Percentiles rank a stretch among this genome's conserved stretches.
Conservation (phyloP, 2,329 filamentous ascomycete species). For the Microdochium bolleyi region DNA sequence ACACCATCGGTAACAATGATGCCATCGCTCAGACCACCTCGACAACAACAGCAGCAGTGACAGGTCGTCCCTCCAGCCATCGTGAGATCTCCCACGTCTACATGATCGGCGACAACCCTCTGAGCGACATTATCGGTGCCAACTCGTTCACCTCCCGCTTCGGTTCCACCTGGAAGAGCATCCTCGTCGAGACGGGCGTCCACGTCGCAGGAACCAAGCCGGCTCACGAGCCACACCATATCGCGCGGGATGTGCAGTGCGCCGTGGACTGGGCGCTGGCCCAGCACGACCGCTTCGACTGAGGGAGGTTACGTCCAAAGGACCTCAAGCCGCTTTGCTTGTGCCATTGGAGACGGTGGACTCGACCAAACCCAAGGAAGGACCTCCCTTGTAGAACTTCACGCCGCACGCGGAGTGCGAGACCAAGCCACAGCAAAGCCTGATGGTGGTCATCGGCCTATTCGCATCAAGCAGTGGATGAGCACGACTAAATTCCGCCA, state of each 20-base stretch:
- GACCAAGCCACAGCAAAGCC: no score
- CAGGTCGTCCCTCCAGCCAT: not conserved
- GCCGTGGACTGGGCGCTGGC: conserved; percentile 56
- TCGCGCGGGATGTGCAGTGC: conserved; percentile 52
- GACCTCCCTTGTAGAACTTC: no score
- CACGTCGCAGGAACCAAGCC: conserved; percentile 37
- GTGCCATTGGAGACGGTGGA: no score
- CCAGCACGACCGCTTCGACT: not conserved
- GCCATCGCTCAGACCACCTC: not conserved
- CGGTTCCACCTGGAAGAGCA: conserved; percentile 54
- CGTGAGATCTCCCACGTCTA: conserved; percentile 46
- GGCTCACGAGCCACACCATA: conserved; percentile 42
- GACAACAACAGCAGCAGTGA: not conserved
- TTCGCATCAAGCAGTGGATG: no score
- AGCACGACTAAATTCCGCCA: no score
- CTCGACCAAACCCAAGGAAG: no score
- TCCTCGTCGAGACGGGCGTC: conserved; percentile 63
- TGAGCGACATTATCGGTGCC: conserved; percentile 62
- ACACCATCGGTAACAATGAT: not conserved
- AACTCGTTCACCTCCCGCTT: conserved; percentile 50
- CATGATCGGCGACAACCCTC: conserved; percentile 65
- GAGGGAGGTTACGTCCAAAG: not conserved
- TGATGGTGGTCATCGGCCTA: no score
- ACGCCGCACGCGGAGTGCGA: no score
- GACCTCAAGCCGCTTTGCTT: no score